Base-by-base conservation (phyloP, 306 rosid species). In the Cucumis hystrix region DNA sequence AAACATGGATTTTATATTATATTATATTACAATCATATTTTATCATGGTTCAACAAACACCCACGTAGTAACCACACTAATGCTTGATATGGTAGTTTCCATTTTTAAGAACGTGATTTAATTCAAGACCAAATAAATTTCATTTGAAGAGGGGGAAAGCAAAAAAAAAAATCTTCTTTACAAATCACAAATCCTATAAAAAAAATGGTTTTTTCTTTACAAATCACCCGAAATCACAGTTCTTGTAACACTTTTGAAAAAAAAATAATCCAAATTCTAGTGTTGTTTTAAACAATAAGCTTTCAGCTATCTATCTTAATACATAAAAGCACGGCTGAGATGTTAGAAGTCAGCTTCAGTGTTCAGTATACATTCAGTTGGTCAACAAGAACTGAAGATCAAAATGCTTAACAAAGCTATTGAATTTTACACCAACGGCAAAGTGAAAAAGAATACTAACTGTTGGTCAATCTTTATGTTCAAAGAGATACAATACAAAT, bases 351-450 rank as follows among this genome's bases (percentile, higher is more conserved):
- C 30, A 73, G 47, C 30, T 73, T 12, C 63, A 54, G 30, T 30
- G 43, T 73, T 52, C 77, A 72, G 76, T 69, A 52, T 52, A 33
- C 37, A 73, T 17, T 51, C 18, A 72, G 77, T 52, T 16, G 49
- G 58, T 30, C 16, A 47, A 54, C 77, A 70, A 54, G 77, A 73
- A 73, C 6, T 52, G 47, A 52, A 18, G 47, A 73, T 52, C 63
- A 73, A 54, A 73, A 30, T 17, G 30, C 45, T 72, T 73, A 33
- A 16, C 47, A 73, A 14, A 54, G 77, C 77, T 54, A 73, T 25
- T 28, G 60, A 73, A 73, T 30, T 30, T 73, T 73, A 73, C 77
- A 73, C 52, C 63, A 62, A 72, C 52, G 77, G 57, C 62, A 72
- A 72, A 52, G 62, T 49, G 60, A 28, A 72, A 73, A 73, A 73